A percentile compares a stretch with the other conserved stretches of the same genome.
These are phyloP conservation scores for Umbilicus rupestris DNA, from an alignment of 164 flowering plant species.

Conservation along the genomic window DNA sequence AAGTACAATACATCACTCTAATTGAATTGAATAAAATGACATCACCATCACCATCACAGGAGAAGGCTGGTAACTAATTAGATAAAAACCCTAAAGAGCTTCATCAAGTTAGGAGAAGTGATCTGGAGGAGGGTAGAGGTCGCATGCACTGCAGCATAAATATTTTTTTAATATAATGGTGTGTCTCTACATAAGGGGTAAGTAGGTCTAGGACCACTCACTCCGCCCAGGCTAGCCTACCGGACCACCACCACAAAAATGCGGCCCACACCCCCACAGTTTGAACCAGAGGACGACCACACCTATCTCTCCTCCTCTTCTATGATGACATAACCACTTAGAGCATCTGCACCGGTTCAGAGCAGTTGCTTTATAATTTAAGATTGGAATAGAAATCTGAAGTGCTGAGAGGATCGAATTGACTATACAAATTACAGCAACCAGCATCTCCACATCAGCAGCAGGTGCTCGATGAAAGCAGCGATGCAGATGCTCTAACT, in stretches of 20 bases:
- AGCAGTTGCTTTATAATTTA: too few relatives aligned
- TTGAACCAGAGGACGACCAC: constrained; percentile 5
- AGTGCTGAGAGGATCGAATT: too few relatives aligned
- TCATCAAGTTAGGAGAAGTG: neutral
- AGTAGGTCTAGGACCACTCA: constrained; percentile 5
- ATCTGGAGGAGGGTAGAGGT: neutral
- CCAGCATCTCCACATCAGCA: too few relatives aligned
- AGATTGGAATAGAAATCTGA: too few relatives aligned
- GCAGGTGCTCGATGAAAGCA: too few relatives aligned
- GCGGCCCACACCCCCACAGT: neutral
- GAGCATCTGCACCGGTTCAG: too few relatives aligned
- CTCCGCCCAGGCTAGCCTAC: constrained; percentile 8
- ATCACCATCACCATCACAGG: neutral
- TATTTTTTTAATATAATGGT: neutral
- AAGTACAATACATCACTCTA: neutral
- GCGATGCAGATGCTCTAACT: too few relatives aligned
- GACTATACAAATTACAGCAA: too few relatives aligned
- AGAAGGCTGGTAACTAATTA: neutral
- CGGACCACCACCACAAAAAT: neutral
- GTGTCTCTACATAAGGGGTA: neutral
- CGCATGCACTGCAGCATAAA: neutral
- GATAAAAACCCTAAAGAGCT: neutral
- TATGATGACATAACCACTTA: neutral
- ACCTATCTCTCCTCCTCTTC: neutral
- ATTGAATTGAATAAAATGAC: neutral